Evolutionary conservation across 495 filamentous ascomycete genomes (phyloP), one percentile per base, ranked within the genome.

Genomic region (Tetracladium marchalianum): DNA sequence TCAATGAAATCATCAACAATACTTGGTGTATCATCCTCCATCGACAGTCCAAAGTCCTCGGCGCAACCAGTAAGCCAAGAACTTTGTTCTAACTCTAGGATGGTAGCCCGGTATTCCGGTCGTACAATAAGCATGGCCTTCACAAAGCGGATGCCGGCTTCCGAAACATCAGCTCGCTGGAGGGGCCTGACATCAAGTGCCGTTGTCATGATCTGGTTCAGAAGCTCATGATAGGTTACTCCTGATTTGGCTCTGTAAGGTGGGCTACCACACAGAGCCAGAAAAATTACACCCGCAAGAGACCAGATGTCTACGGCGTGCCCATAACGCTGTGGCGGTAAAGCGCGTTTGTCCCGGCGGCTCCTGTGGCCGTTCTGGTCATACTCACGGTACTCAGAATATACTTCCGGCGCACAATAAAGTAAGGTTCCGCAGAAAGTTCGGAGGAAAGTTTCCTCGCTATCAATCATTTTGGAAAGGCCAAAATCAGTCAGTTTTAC

Each of bases 401-500:
- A 98, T 2, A 98, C 88, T 58, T 98, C 92, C 1, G 92, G 92
- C 2, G 92, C 92, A 58, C 93, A 95, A 59, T 96, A 98, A 9
- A 97, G 70, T 32, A 97, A 72, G 0, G 92, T 98, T 10, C 92
- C 92, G 60, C 92, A 98, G 58, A 98, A 98, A 0, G 92, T 97
- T 56, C 88, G 85, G 1, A 98, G 72, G 53, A 95, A 95, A 0
- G 90, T 95, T 48, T 93, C 83, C 35, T 86, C 75, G 46, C 87
- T 81, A 44, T 86, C 80, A 15, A 93, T 78, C 53, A 89, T 86
- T 62, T 98, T 98, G 0, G 93, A 95, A 10, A 98, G 70, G 2
- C 88, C 88, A 67, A 98, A 98, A 58, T 98, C 92, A 0, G 93
- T 93, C 11, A 98, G 70, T 66, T 97, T 97, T 54, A 96, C 84